These are phyloP conservation scores for Trichoderma brevicompactum DNA, from an alignment of 2,329 filamentous ascomycete genomes.

Conservation along the genomic window DNA sequence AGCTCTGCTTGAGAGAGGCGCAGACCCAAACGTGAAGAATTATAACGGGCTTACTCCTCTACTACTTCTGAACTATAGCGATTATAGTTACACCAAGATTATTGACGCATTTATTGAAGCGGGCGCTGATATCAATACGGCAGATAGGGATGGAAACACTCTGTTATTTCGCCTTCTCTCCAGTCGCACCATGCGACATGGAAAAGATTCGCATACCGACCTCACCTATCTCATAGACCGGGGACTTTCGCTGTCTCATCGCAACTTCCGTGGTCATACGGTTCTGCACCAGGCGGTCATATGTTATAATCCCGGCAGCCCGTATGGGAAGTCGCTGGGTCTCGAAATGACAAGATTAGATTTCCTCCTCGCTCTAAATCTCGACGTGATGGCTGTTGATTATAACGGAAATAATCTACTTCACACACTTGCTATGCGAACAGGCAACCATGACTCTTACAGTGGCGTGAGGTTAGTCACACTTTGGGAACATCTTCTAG, in stretches of 20 bases:
- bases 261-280: constrained; percentile 32
- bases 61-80: background rate
- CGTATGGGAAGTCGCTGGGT: background rate
- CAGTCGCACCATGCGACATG: background rate
- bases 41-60: constrained; percentile 32
- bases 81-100: background rate
- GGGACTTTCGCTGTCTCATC: constrained; percentile 29
- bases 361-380: constrained; percentile 25
- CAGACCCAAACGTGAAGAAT: constrained; percentile 34
- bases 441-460: background rate
- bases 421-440: constrained; percentile 32
- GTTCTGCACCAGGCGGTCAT: constrained; percentile 31
- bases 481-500: constrained; percentile 31
- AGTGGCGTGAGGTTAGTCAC: background rate
- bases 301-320: background rate
- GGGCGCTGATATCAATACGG: constrained; percentile 35
- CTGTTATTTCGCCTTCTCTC: constrained; percentile 29
- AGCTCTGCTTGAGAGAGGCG: constrained; percentile 32
- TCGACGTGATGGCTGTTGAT: constrained; percentile 30
- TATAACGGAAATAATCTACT: constrained; percentile 34
- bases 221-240: constrained; percentile 29
- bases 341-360: constrained; percentile 24
- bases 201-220: background rate
- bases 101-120: constrained; percentile 30
- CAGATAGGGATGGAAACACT: constrained; percentile 31